phyloP scores from a whole-genome alignment of 208 protist genomes.

The Entamoeba invadens region DNA sequence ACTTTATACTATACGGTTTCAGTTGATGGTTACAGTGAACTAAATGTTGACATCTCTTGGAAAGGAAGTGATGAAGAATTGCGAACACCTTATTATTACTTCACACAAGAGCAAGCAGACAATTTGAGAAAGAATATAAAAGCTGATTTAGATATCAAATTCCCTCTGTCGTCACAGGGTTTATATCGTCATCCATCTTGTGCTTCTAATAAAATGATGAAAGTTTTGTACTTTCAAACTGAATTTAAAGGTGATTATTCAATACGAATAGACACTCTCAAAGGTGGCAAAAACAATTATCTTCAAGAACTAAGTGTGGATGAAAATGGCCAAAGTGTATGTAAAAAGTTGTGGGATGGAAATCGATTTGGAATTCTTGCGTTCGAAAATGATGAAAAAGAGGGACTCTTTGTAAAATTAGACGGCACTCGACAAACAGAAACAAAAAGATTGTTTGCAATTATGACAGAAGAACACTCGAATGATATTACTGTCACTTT shows the following conservation, averaged over 20 bases:
- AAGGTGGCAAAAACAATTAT: background rate
- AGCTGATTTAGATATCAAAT: background rate
- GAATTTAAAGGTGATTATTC: slow-evolving; percentile 1
- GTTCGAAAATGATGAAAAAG: background rate
- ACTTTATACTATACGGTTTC: background rate
- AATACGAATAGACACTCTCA: background rate
- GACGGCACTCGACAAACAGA: background rate
- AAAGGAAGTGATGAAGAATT: background rate
- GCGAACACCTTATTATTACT: background rate
- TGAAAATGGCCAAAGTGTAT: background rate
- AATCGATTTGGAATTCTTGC: background rate
- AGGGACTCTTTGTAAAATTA: background rate
- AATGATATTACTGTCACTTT: background rate
- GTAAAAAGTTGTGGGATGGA: background rate
- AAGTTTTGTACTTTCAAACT: background rate
- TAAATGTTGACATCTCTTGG: background rate
- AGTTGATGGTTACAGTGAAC: background rate
- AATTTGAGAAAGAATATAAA: background rate
- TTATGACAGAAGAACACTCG: background rate
- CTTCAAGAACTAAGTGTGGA: background rate
- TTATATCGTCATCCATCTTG: background rate
- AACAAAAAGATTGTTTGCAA: background rate
- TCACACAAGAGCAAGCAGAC: background rate
- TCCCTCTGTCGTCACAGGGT: background rate
- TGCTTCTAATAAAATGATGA: background rate